Conservation (phyloP, 345 rosid genomes). For the Kernera saxatilis region DNA sequence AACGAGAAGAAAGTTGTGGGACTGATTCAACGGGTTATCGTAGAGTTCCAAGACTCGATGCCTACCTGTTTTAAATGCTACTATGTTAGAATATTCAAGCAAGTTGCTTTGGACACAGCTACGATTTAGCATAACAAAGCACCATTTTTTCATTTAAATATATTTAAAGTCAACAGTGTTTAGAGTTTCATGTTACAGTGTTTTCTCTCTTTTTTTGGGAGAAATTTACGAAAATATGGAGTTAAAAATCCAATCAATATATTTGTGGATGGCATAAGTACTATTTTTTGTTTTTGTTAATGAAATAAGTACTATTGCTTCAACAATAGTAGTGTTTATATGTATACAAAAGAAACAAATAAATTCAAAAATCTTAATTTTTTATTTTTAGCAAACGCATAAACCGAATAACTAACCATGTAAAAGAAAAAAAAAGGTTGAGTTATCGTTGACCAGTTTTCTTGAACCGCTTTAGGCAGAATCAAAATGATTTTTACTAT, state of each 20-base stretch:
- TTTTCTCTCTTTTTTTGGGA: background rate
- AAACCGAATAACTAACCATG: too few relatives aligned
- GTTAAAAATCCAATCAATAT: background rate
- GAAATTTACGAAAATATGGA: background rate
- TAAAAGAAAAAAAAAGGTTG: too few relatives aligned
- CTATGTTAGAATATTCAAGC: constrained; percentile 19
- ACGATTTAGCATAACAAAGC: constrained; percentile 22
- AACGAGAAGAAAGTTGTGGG: background rate
- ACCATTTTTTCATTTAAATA: background rate
- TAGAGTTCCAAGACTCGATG: constrained; percentile 30
- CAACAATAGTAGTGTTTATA: background rate
- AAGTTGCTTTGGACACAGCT: constrained; percentile 26
- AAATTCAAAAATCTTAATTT: too few relatives aligned
- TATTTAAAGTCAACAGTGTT: constrained; percentile 22
- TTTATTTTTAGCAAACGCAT: too few relatives aligned
- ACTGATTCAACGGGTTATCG: constrained; percentile 17
- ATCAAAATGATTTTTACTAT: too few relatives aligned
- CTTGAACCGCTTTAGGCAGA: too few relatives aligned
- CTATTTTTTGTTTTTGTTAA: background rate
- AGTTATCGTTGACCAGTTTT: too few relatives aligned
- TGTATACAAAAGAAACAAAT: background rate
- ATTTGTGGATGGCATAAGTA: background rate
- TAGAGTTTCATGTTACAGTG: constrained; percentile 1
- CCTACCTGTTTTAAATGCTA: constrained; percentile 22
- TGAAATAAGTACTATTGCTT: background rate